Base-by-base conservation (phyloP, 2,329 filamentous ascomycete species). In the Botrytis sinoallii region DNA sequence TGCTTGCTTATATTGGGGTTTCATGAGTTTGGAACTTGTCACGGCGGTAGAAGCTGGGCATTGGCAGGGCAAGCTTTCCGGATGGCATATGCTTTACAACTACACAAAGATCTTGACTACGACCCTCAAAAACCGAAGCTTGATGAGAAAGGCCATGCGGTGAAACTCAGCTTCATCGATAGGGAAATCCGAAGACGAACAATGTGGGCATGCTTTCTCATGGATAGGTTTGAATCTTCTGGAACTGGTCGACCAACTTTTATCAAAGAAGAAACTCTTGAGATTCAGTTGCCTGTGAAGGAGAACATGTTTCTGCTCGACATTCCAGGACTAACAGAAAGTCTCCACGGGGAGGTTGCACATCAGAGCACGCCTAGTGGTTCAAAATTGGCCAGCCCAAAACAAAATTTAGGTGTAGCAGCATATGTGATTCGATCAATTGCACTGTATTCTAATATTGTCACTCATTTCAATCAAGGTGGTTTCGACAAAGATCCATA, bases 171-270 rank as follows among this genome's bases (percentile, higher is more conserved):
- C 80, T 96, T 96, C 78, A 94, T 95, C 25, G 96, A 98, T 81
- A 91, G 94, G 42, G 96, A 99, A 82, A 98, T 98, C 71, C 89
- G 96, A 75, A 87, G 96, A 77, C 89, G 96, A 73, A 96, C 94
- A 3, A 98, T 99, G 95, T 99, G 96, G 96, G 93, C 95, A 20
- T 98, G 95, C 81, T 97, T 97, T 80, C 83, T 98, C 73, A 98
- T 98, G 95, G 96, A 99, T 81, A 90, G 95, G 0, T 98, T 98
- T 85, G 98, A 97, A 83, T 98, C 95, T 0, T 98, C 95, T 1
- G 95, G 96, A 2, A 97, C 94, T 3, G 95, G 98, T 79, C 88
- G 95, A 55, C 96, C 96, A 32, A 93, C 94, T 71, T 97, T 98
- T 78, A 92, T 97, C 72, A 92, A 93, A 77, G 94, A 98, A 81